Evolutionary conservation across 169 alveolate species (phyloP).

Genomic region (Babesia bovis): DNA sequence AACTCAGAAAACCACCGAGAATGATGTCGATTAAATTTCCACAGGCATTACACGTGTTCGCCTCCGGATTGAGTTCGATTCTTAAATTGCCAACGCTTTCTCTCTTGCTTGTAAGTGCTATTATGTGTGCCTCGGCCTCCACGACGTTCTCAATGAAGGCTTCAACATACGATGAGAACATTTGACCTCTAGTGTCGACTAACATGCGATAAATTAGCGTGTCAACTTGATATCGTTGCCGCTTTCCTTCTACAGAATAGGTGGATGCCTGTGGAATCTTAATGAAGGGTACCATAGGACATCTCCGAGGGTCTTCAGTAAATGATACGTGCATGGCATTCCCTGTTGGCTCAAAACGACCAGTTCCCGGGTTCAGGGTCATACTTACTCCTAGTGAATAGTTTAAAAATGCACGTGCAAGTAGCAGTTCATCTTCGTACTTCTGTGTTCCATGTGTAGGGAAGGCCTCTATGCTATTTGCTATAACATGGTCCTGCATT

Average conservation of each 20-base stretch:
- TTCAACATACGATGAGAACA: conserved; percentile 57
- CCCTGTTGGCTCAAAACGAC: conserved; percentile 38
- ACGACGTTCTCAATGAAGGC: conserved; percentile 43
- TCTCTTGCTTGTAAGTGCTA: conserved; percentile 19
- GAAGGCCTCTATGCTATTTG: conserved; percentile 20
- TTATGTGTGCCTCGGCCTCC: conserved; percentile 28
- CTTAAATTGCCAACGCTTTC: conserved; percentile 13
- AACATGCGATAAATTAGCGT: conserved; percentile 57
- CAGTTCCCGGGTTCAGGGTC: conserved; percentile 9
- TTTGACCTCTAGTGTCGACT: conserved; percentile 14
- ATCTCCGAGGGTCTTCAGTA: conserved; percentile 37
- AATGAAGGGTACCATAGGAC: conserved; percentile 46
- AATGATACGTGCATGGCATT: conserved; percentile 15
- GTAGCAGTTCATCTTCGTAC: conserved; percentile 19
- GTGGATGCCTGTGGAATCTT: background rate
- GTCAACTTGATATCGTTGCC: conserved; percentile 55
- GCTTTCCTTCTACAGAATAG: conserved; percentile 19
- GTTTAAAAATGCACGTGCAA: conserved; percentile 45
- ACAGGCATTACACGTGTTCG: conserved; percentile 10
- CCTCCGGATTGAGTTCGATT: conserved; percentile 10
- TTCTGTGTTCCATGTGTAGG: conserved; percentile 22
- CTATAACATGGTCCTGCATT: conserved; percentile 13
- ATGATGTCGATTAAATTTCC: conserved; percentile 10
- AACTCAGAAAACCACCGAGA: background rate
- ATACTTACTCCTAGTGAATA: conserved; percentile 45